These are phyloP conservation scores for Pythium sp. DNA, from an alignment of 352 stramenopile genomes.

Conservation along the genomic window DNA sequence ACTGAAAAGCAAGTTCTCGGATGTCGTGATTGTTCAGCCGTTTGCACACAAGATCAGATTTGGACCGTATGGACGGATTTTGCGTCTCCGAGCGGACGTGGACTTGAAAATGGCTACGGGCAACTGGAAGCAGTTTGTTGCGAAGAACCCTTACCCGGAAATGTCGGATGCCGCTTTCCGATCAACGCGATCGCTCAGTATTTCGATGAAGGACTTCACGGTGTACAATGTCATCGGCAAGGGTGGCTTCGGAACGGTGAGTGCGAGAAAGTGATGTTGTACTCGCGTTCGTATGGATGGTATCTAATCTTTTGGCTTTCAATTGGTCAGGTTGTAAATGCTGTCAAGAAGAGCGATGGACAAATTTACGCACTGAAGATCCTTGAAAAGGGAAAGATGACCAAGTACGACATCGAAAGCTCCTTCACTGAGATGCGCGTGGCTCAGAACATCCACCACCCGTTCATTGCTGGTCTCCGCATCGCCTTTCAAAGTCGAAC, in stretches of 20 bases:
- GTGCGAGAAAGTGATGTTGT: not conserved
- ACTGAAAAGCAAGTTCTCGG: slow-evolving; percentile 78
- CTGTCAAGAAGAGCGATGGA: slow-evolving; percentile 87
- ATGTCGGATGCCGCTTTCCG: slow-evolving; percentile 74
- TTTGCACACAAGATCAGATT: slow-evolving; percentile 79
- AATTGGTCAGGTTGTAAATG: slow-evolving; percentile 65
- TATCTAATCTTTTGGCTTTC: not conserved
- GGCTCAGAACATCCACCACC: slow-evolving; percentile 86
- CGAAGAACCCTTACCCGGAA: slow-evolving; percentile 80
- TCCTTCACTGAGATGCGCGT: slow-evolving; percentile 90
- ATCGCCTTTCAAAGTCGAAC: slow-evolving; percentile 88
- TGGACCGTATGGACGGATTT: slow-evolving; percentile 75
- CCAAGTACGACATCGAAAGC: slow-evolving; percentile 87
- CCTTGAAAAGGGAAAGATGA: slow-evolving; percentile 88
- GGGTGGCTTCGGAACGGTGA: slow-evolving; percentile 77
- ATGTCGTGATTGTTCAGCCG: slow-evolving; percentile 62
- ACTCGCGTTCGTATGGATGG: not conserved
- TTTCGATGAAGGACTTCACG: slow-evolving; percentile 89
- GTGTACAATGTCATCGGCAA: slow-evolving; percentile 91
- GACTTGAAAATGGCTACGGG: slow-evolving; percentile 67
- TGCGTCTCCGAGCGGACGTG: slow-evolving; percentile 77
- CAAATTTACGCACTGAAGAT: slow-evolving; percentile 92
- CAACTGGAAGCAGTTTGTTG: slow-evolving; percentile 78
- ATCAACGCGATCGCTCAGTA: slow-evolving; percentile 82
- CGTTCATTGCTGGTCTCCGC: slow-evolving; percentile 80